Conservation (phyloP, 352 stramenopile species). For the Phytophthora rubi region DNA sequence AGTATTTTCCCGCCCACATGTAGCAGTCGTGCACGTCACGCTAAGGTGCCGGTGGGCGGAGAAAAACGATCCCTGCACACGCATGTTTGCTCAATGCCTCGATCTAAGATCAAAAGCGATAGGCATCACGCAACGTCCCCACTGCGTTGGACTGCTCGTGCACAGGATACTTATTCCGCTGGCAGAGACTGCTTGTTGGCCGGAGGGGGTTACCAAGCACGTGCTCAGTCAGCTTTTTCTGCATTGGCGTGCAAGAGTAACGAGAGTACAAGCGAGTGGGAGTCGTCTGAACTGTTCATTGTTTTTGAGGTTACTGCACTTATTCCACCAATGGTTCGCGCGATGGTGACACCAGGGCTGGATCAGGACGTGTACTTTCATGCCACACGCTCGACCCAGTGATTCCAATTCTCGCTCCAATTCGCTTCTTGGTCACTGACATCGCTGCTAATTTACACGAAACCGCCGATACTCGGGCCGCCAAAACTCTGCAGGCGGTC, state of each 20-base stretch:
- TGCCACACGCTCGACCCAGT: conserved; percentile 9
- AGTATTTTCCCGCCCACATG: not conserved
- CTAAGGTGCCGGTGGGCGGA: not conserved
- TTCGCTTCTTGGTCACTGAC: conserved; percentile 23
- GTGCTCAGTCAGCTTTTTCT: conserved; percentile 3
- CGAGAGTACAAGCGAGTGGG: conserved; percentile 3
- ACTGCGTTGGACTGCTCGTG: not conserved
- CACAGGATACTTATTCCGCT: conserved; percentile 6
- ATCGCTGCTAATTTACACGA: conserved; percentile 55
- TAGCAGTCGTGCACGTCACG: conserved; percentile 10
- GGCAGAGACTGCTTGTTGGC: not conserved
- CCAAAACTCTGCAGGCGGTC: conserved; percentile 51
- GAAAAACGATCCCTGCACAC: not conserved
- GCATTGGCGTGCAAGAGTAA: not conserved
- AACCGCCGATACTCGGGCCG: conserved; percentile 44
- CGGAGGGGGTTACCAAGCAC: not conserved
- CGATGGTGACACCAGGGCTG: conserved; percentile 11
- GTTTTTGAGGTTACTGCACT: conserved; percentile 33
- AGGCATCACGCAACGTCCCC: not conserved
- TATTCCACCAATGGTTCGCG: conserved; percentile 29
- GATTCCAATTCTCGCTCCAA: conserved; percentile 20
- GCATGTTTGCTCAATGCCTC: not conserved
- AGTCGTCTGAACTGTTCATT: conserved; percentile 26
- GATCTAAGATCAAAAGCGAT: not conserved
- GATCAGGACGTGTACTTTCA: conserved; percentile 3